A percentile compares a stretch with the other conserved stretches of the same genome.
These are phyloP conservation scores for Pseudocercospora fijiensis DNA, from an alignment of 2,329 filamentous ascomycete genomes.

Conservation along the genomic window DNA sequence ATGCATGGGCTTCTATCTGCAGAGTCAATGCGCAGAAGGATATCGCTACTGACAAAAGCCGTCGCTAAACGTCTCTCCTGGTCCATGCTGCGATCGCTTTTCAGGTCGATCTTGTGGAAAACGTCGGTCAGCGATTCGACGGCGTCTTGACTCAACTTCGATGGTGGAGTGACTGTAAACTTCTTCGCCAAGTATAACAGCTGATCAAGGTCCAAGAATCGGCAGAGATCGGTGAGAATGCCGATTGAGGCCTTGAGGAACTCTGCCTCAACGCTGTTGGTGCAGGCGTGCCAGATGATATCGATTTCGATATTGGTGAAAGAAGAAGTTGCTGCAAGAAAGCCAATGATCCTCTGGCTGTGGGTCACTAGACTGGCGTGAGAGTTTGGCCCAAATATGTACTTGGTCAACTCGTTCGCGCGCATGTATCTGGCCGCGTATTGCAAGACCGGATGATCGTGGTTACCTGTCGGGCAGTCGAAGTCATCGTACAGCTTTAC, in stretches of 20 bases:
- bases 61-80: slow-evolving; percentile 20
- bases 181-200: slow-evolving; percentile 70
- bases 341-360: slow-evolving; percentile 80
- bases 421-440: slow-evolving; percentile 70
- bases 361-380: slow-evolving; percentile 85
- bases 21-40: slow-evolving; percentile 25
- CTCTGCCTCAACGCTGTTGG: slow-evolving; percentile 76
- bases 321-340: slow-evolving; percentile 74
- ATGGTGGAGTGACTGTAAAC: slow-evolving; percentile 51
- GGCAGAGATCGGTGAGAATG: slow-evolving; percentile 58
- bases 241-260: slow-evolving; percentile 76
- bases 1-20: slow-evolving; percentile 12
- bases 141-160: slow-evolving; percentile 28
- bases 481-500: slow-evolving; percentile 62
- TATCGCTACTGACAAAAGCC: slow-evolving; percentile 32
- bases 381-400: slow-evolving; percentile 85
- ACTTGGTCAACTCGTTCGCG: slow-evolving; percentile 71
- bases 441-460: slow-evolving; percentile 57
- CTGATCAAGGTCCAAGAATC: slow-evolving; percentile 44
- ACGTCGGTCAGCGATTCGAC: slow-evolving; percentile 27
- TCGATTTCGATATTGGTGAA: slow-evolving; percentile 74
- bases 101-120: slow-evolving; percentile 20
- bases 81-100: slow-evolving; percentile 6
- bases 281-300: slow-evolving; percentile 79
- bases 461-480: slow-evolving; percentile 16